Percentiles rank a stretch among this genome's conserved stretches.
Conservation (phyloP, 2,329 filamentous ascomycete species). For the Trichoderma atrobrunneum region DNA sequence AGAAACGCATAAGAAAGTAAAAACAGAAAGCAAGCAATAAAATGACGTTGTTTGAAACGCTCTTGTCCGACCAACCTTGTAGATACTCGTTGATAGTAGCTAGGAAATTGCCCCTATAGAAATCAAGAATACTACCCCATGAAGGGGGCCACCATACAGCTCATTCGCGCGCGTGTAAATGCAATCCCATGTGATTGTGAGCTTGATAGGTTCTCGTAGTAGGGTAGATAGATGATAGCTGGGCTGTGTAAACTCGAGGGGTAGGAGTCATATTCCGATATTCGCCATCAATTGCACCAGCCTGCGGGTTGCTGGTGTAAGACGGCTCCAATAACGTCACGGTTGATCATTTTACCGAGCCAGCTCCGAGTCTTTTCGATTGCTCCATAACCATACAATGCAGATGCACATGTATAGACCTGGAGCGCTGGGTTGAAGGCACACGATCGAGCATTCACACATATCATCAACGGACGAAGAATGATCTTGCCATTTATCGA, state of each 20-base stretch:
- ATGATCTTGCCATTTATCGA: background rate
- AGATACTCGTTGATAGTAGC: background rate
- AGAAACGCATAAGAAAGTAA: slow-evolving; percentile 3
- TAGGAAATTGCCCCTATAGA: background rate
- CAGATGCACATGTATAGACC: background rate
- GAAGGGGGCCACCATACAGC: background rate
- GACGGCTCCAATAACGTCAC: too few relatives aligned
- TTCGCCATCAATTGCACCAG: background rate
- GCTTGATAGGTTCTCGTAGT: background rate
- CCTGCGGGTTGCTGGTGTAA: background rate
- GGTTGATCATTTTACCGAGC: slow-evolving; percentile 13
- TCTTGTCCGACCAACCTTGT: background rate
- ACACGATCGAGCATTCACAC: background rate
- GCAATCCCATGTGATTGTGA: background rate
- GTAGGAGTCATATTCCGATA: background rate
- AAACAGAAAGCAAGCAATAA: slow-evolving; percentile 15
- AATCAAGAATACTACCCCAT: background rate
- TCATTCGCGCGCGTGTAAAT: background rate
- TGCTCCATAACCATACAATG: background rate
- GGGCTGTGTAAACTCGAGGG: background rate
- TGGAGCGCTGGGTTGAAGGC: background rate
- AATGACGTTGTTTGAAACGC: background rate
- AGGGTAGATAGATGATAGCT: background rate
- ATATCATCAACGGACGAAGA: background rate
- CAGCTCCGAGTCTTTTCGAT: background rate